Percentiles rank a stretch among this genome's conserved stretches.
phyloP scores from a whole-genome alignment of 2,329 filamentous ascomycete species.

The Apiospora marii region DNA sequence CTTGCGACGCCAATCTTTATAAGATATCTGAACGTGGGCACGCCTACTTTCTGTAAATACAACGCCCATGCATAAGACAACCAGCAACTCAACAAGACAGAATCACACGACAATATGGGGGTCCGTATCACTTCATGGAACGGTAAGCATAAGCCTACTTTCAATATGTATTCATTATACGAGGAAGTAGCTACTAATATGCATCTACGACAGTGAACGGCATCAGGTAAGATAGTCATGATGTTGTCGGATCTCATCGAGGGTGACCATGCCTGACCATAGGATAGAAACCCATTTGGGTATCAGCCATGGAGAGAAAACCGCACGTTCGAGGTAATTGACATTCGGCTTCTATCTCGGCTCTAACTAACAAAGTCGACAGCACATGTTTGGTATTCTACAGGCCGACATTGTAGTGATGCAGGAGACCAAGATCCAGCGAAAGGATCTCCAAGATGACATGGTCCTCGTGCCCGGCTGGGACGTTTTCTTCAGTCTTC shows the following conservation, averaged over 20 bases:
- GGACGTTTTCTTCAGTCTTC: slow-evolving; percentile 96
- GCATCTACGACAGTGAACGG: slow-evolving; percentile 69
- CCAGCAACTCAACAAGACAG: background rate
- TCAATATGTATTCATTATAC: background rate
- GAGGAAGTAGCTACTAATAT: slow-evolving; percentile 34
- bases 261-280: slow-evolving; percentile 27
- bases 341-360: slow-evolving; percentile 21
- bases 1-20: background rate
- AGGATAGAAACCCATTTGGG: slow-evolving; percentile 76
- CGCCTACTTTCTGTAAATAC: background rate
- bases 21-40: background rate
- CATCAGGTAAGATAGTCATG: slow-evolving; percentile 64
- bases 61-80: background rate
- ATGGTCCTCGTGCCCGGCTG: slow-evolving; percentile 95
- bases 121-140: slow-evolving; percentile 89
- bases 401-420: slow-evolving; percentile 93
- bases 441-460: slow-evolving; percentile 89
- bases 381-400: slow-evolving; percentile 94
- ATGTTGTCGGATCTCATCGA: background rate
- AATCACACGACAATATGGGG: slow-evolving; percentile 59
- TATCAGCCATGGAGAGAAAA: slow-evolving; percentile 83
- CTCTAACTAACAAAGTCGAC: slow-evolving; percentile 25
- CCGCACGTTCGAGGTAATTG: slow-evolving; percentile 70
- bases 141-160: slow-evolving; percentile 57
- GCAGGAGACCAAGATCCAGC: slow-evolving; percentile 96